These are phyloP conservation scores for Penicillium palitans DNA, from an alignment of 2,329 filamentous ascomycete species.

Conservation along the genomic window DNA sequence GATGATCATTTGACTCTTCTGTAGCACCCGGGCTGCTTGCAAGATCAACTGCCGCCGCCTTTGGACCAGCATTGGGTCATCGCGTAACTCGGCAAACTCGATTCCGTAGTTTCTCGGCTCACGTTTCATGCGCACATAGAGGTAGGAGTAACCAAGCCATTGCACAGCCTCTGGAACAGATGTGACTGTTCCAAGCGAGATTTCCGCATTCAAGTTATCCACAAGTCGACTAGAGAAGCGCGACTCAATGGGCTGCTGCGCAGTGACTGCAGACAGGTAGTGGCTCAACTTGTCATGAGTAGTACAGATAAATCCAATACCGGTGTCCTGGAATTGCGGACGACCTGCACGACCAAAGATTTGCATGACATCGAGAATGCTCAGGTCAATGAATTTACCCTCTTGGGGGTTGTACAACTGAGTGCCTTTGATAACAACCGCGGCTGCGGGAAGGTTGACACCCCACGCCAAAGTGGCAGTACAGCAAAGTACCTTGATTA, in stretches of 20 bases:
- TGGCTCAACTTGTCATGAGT: constrained; percentile 90
- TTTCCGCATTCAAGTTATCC: constrained; percentile 95
- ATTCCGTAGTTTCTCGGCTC: constrained; percentile 93
- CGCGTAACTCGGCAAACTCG: constrained; percentile 84
- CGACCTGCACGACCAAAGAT: constrained; percentile 98
- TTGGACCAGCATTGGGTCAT: constrained; percentile 85
- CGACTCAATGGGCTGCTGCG: constrained; percentile 97
- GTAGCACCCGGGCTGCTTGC: constrained; percentile 80
- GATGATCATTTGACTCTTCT: constrained; percentile 97
- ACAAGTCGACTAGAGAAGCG: constrained; percentile 90
- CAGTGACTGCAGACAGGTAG: constrained; percentile 88
- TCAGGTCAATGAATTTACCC: constrained; percentile 93
- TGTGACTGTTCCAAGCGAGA: constrained; percentile 89
- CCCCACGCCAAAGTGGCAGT: constrained; percentile 97
- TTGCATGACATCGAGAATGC: constrained; percentile 93
- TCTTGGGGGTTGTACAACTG: constrained; percentile 96
- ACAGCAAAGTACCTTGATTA: constrained; percentile 97
- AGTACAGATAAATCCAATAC: constrained; percentile 97
- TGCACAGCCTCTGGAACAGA: constrained; percentile 91
- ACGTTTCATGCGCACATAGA: constrained; percentile 94
- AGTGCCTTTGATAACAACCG: constrained; percentile 96
- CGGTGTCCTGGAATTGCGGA: constrained; percentile 95
- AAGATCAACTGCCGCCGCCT: constrained; percentile 82
- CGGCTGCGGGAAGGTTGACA: constrained; percentile 95
- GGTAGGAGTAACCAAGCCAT: constrained; percentile 96